Percentiles rank a stretch among this genome's conserved stretches.
These are phyloP conservation scores for Metschnikowia drakensbergensis DNA, from an alignment of 805 yeast genomes.

Conservation along the genomic window DNA sequence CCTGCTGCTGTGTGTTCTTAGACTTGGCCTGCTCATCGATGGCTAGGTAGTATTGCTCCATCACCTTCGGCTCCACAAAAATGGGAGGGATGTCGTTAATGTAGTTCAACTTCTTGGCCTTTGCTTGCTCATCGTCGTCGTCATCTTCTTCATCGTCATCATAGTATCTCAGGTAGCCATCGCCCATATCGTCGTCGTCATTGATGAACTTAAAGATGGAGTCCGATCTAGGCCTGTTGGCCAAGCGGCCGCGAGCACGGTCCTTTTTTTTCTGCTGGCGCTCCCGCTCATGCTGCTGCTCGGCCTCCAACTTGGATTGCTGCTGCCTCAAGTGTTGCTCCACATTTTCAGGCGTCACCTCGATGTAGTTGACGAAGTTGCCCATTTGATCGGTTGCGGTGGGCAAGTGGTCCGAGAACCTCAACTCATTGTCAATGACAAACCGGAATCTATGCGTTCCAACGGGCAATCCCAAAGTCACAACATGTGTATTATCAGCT, in stretches of 20 bases:
- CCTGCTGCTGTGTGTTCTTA: slow-evolving; percentile 52
- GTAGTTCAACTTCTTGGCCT: slow-evolving; percentile 35
- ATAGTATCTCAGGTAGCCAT: slow-evolving; percentile 73
- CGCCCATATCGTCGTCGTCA: slow-evolving; percentile 80
- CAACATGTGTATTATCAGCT: slow-evolving; percentile 54
- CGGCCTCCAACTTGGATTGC: slow-evolving; percentile 21
- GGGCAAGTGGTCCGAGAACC: slow-evolving; percentile 86
- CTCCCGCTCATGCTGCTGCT: slow-evolving; percentile 15
- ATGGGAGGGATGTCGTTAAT: slow-evolving; percentile 75
- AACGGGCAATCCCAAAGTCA: slow-evolving; percentile 73
- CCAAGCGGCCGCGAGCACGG: slow-evolving; percentile 28
- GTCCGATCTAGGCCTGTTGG: slow-evolving; percentile 42
- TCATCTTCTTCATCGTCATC: slow-evolving; percentile 44
- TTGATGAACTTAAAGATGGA: slow-evolving; percentile 60
- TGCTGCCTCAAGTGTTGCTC: slow-evolving; percentile 28
- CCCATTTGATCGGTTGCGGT: slow-evolving; percentile 98
- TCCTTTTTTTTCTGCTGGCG: slow-evolving; percentile 8
- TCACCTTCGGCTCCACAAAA: slow-evolving; percentile 78
- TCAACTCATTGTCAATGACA: slow-evolving; percentile 88
- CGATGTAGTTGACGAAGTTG: slow-evolving; percentile 87
- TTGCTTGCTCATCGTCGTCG: slow-evolving; percentile 5
- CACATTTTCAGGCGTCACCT: slow-evolving; percentile 50
- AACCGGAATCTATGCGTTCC: slow-evolving; percentile 93
- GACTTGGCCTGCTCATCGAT: slow-evolving; percentile 66
- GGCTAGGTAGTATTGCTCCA: slow-evolving; percentile 81